Evolutionary conservation across 129 eudicot species (phyloP), one percentile per base, ranked within the genome.

Genomic region (Solidago caesia): DNA sequence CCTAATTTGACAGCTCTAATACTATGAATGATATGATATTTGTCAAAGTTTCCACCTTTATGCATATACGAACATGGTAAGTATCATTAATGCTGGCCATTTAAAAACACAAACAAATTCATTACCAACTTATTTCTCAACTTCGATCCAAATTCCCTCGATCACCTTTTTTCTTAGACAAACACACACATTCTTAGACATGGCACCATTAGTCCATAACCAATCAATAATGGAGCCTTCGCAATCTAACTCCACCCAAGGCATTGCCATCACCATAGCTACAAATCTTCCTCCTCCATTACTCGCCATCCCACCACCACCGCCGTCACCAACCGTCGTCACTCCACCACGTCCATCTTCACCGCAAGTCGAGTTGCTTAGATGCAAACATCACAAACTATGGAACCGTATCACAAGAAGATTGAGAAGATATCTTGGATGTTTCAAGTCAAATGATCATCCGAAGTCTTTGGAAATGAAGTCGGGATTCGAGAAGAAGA

Each of bases 331-430:
- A 63, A 2, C n/a, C 74, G n/a, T 59, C 52, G 33, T 16, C 8
- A 15, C 61, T 52, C 64, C 64, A 41, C 70, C 74, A n/a, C n/a
- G 75, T 2, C 58, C 44, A 3, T 15, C 77, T 5, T 72, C 81
- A 4, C 74, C 81, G 48, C 70, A 60, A 25, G 27, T 67, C 7
- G 68, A 79, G 16, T 13, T 70, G n/a, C 61, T 39, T 6, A 59
- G 60, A 47, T 70, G 76, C 51, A 71, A 75, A 72, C 81, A 79
- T 13, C 74, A 71, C 13, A 83, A 45, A 6, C 13, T 79, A 4
- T 72, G 71, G 60, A 59, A n/a, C 44, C 62, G 49, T 12, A 46
- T 79, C 14, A 16, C 79, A 46, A 61, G 64, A 58, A 56, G 39
- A 68, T 21, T 75, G 6, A 57, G 12, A 71, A 27, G 67, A 73